Conservation (phyloP, 352 stramenopile genomes). For the Phytophthora tubulina region DNA sequence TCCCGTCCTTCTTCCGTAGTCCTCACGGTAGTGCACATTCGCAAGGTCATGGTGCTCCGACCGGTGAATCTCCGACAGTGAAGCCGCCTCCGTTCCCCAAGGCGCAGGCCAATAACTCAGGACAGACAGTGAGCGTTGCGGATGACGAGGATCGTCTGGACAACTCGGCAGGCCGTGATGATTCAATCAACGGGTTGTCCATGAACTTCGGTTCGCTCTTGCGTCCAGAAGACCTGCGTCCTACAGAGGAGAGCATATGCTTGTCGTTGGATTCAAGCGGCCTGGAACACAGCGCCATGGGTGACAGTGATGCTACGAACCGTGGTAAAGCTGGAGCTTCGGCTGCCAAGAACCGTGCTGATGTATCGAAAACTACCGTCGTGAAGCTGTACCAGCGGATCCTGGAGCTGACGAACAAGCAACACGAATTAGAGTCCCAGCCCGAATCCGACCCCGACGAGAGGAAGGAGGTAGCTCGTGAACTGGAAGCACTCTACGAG, state of each 20-base stretch:
- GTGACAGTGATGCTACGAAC: constrained; percentile 25
- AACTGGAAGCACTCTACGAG: constrained; percentile 62
- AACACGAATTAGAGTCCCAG: constrained; percentile 60
- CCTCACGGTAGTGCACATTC: constrained; percentile 19
- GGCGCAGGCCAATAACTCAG: constrained; percentile 34
- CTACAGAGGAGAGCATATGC: constrained; percentile 51
- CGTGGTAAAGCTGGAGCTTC: constrained; percentile 5
- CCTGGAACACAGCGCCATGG: constrained; percentile 39
- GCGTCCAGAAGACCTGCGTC: constrained; percentile 45
- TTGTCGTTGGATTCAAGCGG: constrained; percentile 51
- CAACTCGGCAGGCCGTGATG: constrained; percentile 21
- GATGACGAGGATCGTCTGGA: constrained; percentile 56
- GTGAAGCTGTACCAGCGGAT: constrained; percentile 75
- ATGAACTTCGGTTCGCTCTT: constrained; percentile 53
- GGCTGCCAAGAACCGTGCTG: constrained; percentile 25
- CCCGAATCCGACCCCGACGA: constrained; percentile 45
- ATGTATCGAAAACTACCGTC: constrained; percentile 51
- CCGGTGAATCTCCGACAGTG: constrained; percentile 14
- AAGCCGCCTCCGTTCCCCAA: constrained; percentile 28
- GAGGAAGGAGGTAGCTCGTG: constrained; percentile 51
- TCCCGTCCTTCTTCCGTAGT: constrained; percentile 41
- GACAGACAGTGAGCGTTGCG: constrained; percentile 42
- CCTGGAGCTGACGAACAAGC: constrained; percentile 66
- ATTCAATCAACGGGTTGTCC: constrained; percentile 43
- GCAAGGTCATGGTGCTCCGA: constrained; percentile 19